Evolutionary conservation across 495 filamentous ascomycete genomes (phyloP), one percentile per base, ranked within the genome.

Genomic region (Trichoderma asperelloides): DNA sequence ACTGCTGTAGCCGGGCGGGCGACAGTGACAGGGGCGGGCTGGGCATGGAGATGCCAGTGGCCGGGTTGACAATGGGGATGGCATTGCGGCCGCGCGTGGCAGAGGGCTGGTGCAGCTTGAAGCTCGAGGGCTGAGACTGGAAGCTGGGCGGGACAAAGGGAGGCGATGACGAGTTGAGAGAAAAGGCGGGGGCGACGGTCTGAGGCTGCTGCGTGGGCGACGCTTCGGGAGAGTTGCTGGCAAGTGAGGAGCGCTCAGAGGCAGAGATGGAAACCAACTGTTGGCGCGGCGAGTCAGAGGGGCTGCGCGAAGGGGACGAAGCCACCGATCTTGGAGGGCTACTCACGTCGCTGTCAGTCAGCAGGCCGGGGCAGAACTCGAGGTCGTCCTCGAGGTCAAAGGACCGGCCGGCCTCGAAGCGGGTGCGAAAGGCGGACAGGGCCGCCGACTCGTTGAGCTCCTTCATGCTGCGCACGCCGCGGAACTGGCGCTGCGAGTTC

Each of bases 331-430:
- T 65, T 13, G 64, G 39, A 45, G 39, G 69, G 47, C 43, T 70
- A 90, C 93, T 85, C 87, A 97, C 94, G 86, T 98, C 95, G 78
- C 88, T 93, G 76, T 98, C 93, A 28, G 93, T 97, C 81, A 97
- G 82, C 70, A 98, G 85, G 71, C 88, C 87, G 3, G 95, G 95
- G 75, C 95, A 97, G 78, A 98, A 98, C 76, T 96, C 89, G 79
- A 97, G 81, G 76, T 98, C 95, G 74, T 98, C 95, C 71, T 97
- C 94, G 71, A 99, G 82, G 71, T 99, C 95, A 74, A 99, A 99
- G 27, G 93, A 97, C 66, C 92, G 88, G 57, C 89, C 91, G 70
- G 93, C 91, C 76, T 98, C 93, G 75, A 96, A 96, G 74, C 90
- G 86, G 49, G 86, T 84, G 67, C 93, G 89, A 79, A 92, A 96